Percentiles rank a stretch among this genome's conserved stretches.
Conservation (phyloP, 2,329 filamentous ascomycete genomes). For the Sarocladium brachiariae region DNA sequence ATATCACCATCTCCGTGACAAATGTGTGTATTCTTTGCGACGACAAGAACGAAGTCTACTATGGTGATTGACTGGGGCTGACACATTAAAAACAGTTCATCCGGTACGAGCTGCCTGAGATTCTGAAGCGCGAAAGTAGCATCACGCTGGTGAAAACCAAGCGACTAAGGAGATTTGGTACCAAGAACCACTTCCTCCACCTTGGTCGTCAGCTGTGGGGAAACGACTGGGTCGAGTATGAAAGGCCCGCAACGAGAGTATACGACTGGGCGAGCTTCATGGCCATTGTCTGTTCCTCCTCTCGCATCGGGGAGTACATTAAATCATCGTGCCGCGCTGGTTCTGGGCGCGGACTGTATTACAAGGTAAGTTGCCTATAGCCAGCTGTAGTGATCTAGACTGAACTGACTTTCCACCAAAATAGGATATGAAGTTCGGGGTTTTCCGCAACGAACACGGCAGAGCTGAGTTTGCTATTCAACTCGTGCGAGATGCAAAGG, state of each 20-base stretch:
- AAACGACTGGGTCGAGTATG: background rate
- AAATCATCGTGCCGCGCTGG: background rate
- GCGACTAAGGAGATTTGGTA: background rate
- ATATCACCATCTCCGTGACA: background rate
- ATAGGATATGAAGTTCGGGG: background rate
- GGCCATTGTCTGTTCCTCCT: background rate
- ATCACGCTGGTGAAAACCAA: background rate
- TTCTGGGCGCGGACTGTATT: background rate
- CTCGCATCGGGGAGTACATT: background rate
- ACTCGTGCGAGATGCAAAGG: background rate
- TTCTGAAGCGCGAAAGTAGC: background rate
- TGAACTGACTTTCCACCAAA: background rate
- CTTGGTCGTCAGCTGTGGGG: background rate
- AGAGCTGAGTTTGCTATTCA: background rate
- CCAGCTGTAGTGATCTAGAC: background rate
- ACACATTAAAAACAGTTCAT: background rate
- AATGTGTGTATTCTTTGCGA: background rate
- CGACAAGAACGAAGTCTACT: background rate
- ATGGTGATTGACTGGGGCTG: background rate
- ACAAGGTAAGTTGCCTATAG: background rate
- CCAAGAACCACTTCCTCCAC: background rate
- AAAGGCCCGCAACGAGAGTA: background rate
- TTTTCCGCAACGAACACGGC: background rate
- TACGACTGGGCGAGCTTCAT: background rate
- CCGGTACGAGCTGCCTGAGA: background rate